Conservation (phyloP, 2,329 filamentous ascomycete genomes). For the Fusarium equiseti region DNA sequence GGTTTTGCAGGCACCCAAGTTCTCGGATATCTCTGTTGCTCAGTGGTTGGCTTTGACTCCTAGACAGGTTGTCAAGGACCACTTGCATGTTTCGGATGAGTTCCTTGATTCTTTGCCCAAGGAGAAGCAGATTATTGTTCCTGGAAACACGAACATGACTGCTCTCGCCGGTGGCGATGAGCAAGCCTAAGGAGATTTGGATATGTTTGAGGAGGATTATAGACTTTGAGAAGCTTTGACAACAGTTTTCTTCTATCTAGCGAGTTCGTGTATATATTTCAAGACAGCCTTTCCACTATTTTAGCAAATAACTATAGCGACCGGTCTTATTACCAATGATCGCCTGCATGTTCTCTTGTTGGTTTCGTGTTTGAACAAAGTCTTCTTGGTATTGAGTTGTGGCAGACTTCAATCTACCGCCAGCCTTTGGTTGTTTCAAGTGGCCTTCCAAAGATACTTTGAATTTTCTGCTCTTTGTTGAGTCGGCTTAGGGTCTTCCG, state of each 20-base stretch:
- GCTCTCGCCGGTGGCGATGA: background rate
- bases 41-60: constrained; percentile 25
- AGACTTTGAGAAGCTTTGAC: background rate
- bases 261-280: background rate
- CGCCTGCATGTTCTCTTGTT: no score
- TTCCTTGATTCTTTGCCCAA: constrained; percentile 20
- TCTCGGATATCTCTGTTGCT: constrained; percentile 15
- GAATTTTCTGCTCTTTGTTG: no score
- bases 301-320: background rate
- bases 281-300: accelerated
- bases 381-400: no score
- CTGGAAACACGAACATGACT: constrained; percentile 9
- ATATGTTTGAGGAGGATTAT: background rate
- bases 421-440: no score
- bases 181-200: background rate
- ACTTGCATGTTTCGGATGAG: constrained; percentile 16
- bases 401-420: no score
- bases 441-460: no score
- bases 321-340: no score
- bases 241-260: background rate
- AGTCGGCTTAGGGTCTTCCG: no score
- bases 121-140: constrained; percentile 19
- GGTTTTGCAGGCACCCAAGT: constrained; percentile 18
- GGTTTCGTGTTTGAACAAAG: no score
- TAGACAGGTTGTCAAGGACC: constrained; percentile 17